Base-by-base conservation (phyloP, 116 monocot species). In the Cymodocea nodosa region DNA sequence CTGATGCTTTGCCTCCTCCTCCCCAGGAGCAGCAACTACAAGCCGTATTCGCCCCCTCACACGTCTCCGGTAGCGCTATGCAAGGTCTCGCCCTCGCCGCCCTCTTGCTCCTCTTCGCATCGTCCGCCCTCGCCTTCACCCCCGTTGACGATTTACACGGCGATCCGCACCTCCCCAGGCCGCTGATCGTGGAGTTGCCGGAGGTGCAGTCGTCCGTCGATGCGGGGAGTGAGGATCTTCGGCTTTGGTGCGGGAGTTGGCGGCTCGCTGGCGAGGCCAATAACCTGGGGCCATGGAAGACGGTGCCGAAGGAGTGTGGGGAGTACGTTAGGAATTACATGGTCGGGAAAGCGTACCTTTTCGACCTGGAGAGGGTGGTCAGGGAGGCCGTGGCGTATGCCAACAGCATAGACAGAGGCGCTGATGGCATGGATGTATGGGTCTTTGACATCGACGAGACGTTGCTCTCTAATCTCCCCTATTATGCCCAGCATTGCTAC, bases 391-490 rank as follows among this genome's bases (percentile, higher is more conserved):
- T 56, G 15, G 63, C 37, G 52, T 80, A 72, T 67, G 87, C 84
- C 2, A 64, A 67, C 36, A 72, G 70, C 59, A 51, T 85, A 13
- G 13, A 30, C 35, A 6, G 80, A 50, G 64, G 66, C 2, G 80
- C 57, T 22, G 84, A 92, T 34, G 90, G 86, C 15, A 81, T 58
- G 81, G 86, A 86, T 53, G 81, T 75, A 2, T 90, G 90, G 90
- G 71, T 90, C 8, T 90, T 90, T 35, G 90, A 90, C 35, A 60
- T 90, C 19, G 90, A 90, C 23, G 90, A 90, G 66, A 90, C 90
- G 0, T 68, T 86, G 49, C 73, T 90, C 58, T 86, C 85, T 35
- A 90, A 90, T 65, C 69, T 92, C 2, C 87, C 87, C 13, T 92
- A 92, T 61, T 87, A 92, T 24, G 75, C 72, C 7, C 73, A 70